Base-by-base conservation (phyloP, 2,329 filamentous ascomycete species). In the Ophiocordyceps australis region DNA sequence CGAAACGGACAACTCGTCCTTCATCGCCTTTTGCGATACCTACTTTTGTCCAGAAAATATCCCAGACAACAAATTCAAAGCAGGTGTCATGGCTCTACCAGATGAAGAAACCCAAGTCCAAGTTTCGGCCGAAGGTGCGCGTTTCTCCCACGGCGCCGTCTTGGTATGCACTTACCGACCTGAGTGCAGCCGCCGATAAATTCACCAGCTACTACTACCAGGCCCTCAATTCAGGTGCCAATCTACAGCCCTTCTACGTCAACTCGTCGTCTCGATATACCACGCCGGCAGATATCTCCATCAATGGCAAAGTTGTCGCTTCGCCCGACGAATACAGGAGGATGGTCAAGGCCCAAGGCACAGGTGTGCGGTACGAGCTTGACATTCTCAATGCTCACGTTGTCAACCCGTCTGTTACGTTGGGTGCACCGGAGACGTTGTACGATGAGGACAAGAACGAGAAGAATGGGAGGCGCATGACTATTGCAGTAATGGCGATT, bases 181-280 rank as follows among this genome's bases (percentile, higher is more conserved):
- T 16, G 20, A 23, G 20, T 25, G 22, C 24, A 79, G 80, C 74
- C 31, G 76, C 80, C 27, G 66, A 76, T 37, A 57, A 53, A 28
- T 86, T 92, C 40, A 61, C 76, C 36, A 69, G 74, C 32, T 59
- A 65, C 33, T 92, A 77, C 57, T 92, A 92, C 54, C 58, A 63
- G 16, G 64, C 75, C n/a, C 57, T 91, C 26, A 71, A 76, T 48
- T 63, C 59, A 30, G 61, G 81, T 21, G 43, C 62, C 17, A 52
- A 55, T 7, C 62, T 92, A 10, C 44, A 63, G 12, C 53, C 55
- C n/a, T 91, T 74, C 59, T 92, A 92, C 57, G 55, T 72, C 35
- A 65, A 67, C 43, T 50, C 59, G 26, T 65, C 64, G 14, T 37
- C 59, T 9, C 54, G 59, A 31, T 65, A 69, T 34, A 42, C 46